Evolutionary conservation across 2,329 filamentous ascomycete genomes (phyloP).

Genomic region (Blumeriella jaapii): DNA sequence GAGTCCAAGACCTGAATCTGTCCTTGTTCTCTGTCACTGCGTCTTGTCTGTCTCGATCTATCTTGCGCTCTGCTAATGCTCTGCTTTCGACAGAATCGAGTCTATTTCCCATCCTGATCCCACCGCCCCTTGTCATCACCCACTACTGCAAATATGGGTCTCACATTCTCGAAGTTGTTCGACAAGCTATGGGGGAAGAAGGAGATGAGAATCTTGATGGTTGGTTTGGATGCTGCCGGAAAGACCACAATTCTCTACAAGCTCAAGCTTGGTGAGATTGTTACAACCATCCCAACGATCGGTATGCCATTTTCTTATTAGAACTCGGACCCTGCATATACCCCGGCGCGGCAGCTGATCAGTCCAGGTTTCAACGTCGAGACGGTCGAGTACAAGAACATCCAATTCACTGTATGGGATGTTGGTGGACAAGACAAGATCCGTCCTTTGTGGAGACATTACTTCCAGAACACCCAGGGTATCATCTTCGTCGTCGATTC

Average conservation of each 20-base stretch:
- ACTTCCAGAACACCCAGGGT: slow-evolving; percentile 99
- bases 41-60: slow-evolving; percentile 7
- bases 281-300: slow-evolving; percentile 98
- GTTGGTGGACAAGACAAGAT: slow-evolving; percentile 99
- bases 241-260: slow-evolving; percentile 99
- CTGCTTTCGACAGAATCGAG: slow-evolving; percentile 12
- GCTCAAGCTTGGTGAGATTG: slow-evolving; percentile 98
- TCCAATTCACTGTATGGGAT: slow-evolving; percentile 99
- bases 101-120: too few relatives aligned
- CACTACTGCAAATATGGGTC: slow-evolving; percentile 75
- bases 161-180: slow-evolving; percentile 93
- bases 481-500: slow-evolving; percentile 99
- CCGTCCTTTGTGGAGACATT: slow-evolving; percentile 97
- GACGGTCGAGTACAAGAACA: slow-evolving; percentile 99
- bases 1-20: slow-evolving; percentile 23
- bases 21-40: slow-evolving; percentile 16
- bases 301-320: slow-evolving; percentile 42
- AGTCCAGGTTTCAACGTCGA: slow-evolving; percentile 91
- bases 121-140: slow-evolving; percentile 19
- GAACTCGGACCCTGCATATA: slow-evolving; percentile 6
- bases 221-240: slow-evolving; percentile 97
- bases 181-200: slow-evolving; percentile 97
- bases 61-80: slow-evolving; percentile 12
- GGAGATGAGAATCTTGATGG: slow-evolving; percentile 99
- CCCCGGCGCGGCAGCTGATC: slow-evolving; percentile 16